Conservation (phyloP, 2,329 filamentous ascomycete species). For the Sclerotiophoma versabilis region DNA sequence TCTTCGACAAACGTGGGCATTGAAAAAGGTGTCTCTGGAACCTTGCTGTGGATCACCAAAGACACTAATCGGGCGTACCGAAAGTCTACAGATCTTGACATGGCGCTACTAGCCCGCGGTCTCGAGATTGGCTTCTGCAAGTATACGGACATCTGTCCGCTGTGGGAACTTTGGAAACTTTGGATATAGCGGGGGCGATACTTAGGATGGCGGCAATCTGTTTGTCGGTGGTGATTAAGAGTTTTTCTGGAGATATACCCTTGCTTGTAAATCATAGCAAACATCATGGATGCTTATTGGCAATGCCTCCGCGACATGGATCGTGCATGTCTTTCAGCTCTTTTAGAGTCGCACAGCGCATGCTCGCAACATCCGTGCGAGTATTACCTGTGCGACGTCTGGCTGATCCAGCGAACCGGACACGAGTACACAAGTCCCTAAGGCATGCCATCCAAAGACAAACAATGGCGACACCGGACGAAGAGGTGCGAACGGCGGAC, state of each 20-base stretch:
- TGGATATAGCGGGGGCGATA: not conserved
- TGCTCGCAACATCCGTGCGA: slow-evolving; percentile 29
- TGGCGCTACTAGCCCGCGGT: slow-evolving; percentile 10
- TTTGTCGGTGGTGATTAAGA: slow-evolving; percentile 13
- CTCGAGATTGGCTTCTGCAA: not conserved
- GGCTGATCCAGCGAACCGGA: slow-evolving; percentile 21
- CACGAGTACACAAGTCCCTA: slow-evolving; percentile 17
- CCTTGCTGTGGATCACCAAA: slow-evolving; percentile 1
- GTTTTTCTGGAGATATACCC: slow-evolving; percentile 39
- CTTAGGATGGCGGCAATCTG: slow-evolving; percentile 7
- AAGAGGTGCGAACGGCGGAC: no score
- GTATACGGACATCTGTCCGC: not conserved
- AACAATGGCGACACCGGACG: slow-evolving; percentile 15
- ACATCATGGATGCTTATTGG: slow-evolving; percentile 14
- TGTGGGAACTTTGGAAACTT: not conserved
- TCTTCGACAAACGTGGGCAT: slow-evolving; percentile 2
- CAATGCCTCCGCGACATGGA: slow-evolving; percentile 17
- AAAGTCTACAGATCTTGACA: slow-evolving; percentile 10
- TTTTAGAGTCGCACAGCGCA: slow-evolving; percentile 30
- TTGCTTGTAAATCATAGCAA: slow-evolving; percentile 30
- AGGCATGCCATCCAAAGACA: slow-evolving; percentile 13
- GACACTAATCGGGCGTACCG: not conserved
- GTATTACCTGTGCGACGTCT: slow-evolving; percentile 22
- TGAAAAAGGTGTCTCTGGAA: not conserved
- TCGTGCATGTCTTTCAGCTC: slow-evolving; percentile 28